Conservation (phyloP, 495 filamentous ascomycete species). For the Podospora bellae-mahoneyi region DNA sequence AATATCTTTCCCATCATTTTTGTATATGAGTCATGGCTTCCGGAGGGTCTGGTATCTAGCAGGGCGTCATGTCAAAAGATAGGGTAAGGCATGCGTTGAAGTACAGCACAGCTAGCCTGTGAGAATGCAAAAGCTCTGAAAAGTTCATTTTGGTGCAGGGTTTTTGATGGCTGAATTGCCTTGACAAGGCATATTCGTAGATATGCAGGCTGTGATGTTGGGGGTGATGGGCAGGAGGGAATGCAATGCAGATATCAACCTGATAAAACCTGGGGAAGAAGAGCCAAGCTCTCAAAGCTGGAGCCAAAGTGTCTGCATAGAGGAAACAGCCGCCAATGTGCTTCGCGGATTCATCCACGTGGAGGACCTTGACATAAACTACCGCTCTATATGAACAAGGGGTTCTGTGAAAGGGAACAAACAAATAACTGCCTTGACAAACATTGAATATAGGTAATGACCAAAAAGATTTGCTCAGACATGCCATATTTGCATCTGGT, state of each 20-base stretch:
- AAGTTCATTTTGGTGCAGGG: neutral
- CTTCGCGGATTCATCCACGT: neutral
- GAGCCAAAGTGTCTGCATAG: neutral
- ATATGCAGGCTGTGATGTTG: neutral
- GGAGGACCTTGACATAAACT: neutral
- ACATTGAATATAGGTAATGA: too few relatives aligned
- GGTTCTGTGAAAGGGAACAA: too few relatives aligned
- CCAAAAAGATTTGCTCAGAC: too few relatives aligned
- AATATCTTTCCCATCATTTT: neutral
- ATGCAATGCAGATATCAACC: neutral
- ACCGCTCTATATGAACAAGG: too few relatives aligned
- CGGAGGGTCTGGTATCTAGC: conserved; percentile 10
- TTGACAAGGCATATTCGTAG: too few relatives aligned
- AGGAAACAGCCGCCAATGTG: neutral
- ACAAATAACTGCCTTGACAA: too few relatives aligned
- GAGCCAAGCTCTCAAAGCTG: neutral
- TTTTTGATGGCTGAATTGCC: neutral
- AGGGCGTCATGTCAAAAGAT: neutral
- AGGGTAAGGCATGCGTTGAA: neutral
- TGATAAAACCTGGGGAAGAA: neutral
- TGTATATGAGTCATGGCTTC: conserved; percentile 8
- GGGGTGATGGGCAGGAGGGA: neutral
- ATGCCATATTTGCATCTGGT: too few relatives aligned
- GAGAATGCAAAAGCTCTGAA: conserved; percentile 2
- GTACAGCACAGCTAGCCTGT: neutral